Base-by-base conservation (phyloP, 2,329 filamentous ascomycete species). In the Colletotrichum liaoningense region DNA sequence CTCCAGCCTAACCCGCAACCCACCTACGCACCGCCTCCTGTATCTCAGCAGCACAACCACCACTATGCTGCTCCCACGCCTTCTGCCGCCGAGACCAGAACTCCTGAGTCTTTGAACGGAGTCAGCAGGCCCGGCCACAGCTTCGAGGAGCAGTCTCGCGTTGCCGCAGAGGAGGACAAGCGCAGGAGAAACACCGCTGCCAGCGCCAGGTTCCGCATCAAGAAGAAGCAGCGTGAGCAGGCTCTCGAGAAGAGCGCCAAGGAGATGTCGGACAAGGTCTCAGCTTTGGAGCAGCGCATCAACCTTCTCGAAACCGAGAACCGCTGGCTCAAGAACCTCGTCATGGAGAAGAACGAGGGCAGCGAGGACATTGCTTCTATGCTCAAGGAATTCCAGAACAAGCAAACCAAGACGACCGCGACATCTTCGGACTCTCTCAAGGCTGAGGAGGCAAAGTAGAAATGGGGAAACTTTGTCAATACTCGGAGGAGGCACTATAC, bases 151-250 rank as follows among this genome's bases (percentile, higher is more conserved):
- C 87, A 90, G 52, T 92, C 93, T 14, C 92, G 93, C 52, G 77
- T 91, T 6, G 93, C 93, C 14, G 94, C 94, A 26, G 95, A 97
- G 82, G 95, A 97, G 83, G 95, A 97, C 82, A 97, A 97, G 86
- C 93, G 95, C 63, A 91, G 94, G 72, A 92, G 95, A 76, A 97
- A 97, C 85, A 97, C 95, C 2, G 95, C 95, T 38, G 95, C 95
- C 68, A 95, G 93, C 76, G 95, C 95, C 22, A 93, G 95, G 63
- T 97, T 97, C 88, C 93, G 95, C 73, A 91, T 97, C 81, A 97
- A 97, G 91, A 97, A 97, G 92, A 97, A 97, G 90, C 94, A 97
- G 85, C 93, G 95, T 63, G 95, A 97, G 86, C 93, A 95, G 83
- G 93, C 94, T 9, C 90, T 97, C 65, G 94, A 96, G 83, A 91